These are phyloP conservation scores for Rhypophila decipiens DNA, from an alignment of 495 filamentous ascomycete species.

Conservation along the genomic window DNA sequence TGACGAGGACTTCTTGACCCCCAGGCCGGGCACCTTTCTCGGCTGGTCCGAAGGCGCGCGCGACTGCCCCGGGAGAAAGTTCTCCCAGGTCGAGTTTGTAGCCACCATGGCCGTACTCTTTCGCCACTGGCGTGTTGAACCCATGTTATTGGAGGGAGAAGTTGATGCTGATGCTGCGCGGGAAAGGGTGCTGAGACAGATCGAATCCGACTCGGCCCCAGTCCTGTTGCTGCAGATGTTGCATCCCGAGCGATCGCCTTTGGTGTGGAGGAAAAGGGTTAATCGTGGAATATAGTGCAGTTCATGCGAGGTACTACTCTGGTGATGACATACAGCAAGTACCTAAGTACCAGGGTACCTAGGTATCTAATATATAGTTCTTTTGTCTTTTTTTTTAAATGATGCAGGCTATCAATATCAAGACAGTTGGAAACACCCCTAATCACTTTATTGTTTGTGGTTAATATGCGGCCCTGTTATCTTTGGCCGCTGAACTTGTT, in stretches of 20 bases:
- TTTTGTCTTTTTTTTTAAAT: too few relatives aligned
- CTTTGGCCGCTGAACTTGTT: too few relatives aligned
- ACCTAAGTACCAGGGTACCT: too few relatives aligned
- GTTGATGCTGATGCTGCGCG: slow-evolving; percentile 28
- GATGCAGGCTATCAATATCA: too few relatives aligned
- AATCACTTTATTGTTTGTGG: too few relatives aligned
- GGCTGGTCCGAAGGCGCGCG: slow-evolving; percentile 44
- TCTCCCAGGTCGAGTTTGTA: slow-evolving; percentile 50
- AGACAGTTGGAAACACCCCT: too few relatives aligned
- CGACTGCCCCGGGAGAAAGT: slow-evolving; percentile 45
- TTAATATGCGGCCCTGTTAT: too few relatives aligned
- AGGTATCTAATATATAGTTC: too few relatives aligned
- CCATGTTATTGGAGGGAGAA: slow-evolving; percentile 10
- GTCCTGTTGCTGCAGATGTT: slow-evolving; percentile 37
- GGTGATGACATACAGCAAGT: too few relatives aligned
- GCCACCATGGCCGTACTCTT: slow-evolving; percentile 41
- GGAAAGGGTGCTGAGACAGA: slow-evolving; percentile 21
- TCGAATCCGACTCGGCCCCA: slow-evolving; percentile 27
- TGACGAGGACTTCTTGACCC: slow-evolving; percentile 24
- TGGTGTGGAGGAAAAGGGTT: slow-evolving; percentile 21
- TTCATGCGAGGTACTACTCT: too few relatives aligned
- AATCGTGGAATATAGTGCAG: background rate
- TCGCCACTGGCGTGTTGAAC: slow-evolving; percentile 24
- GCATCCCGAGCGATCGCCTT: slow-evolving; percentile 25
- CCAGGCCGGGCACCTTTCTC: slow-evolving; percentile 32